phyloP scores from a whole-genome alignment of 192 early-diverging fungal genomes.

The Spinellus fusiger region DNA sequence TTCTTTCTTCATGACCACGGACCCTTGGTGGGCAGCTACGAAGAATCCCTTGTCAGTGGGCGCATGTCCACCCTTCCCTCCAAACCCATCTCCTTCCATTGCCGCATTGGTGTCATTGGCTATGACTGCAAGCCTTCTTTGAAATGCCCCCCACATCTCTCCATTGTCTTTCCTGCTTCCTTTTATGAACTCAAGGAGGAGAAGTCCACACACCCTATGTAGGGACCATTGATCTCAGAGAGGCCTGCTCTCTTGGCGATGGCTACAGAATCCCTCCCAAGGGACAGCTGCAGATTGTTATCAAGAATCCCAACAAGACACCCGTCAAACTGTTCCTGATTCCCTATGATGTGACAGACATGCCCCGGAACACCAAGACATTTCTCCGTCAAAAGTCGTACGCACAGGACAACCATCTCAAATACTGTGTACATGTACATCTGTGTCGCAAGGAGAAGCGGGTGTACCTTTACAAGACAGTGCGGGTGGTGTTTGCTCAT shows the following conservation, averaged over 20 bases:
- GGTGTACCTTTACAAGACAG: constrained; percentile 56
- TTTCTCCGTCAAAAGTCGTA: constrained; percentile 79
- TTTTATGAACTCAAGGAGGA: constrained; percentile 64
- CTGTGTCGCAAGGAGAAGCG: constrained; percentile 52
- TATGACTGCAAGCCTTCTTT: constrained; percentile 44
- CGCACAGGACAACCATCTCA: constrained; percentile 30
- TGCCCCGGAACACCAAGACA: constrained; percentile 68
- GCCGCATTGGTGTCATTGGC: constrained; percentile 66
- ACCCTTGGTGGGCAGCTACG: constrained; percentile 41
- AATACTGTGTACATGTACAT: constrained; percentile 78
- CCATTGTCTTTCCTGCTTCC: constrained; percentile 60
- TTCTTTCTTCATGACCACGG: constrained; percentile 1
- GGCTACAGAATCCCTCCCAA: constrained; percentile 65
- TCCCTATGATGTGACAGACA: constrained; percentile 72
- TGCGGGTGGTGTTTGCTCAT: constrained; percentile 74
- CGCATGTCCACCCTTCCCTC: constrained; percentile 74
- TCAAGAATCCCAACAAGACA: constrained; percentile 73
- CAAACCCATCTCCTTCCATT: constrained; percentile 62
- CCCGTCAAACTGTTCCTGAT: constrained; percentile 75
- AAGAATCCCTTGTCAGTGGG: constrained; percentile 71
- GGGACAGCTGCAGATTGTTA: constrained; percentile 76
- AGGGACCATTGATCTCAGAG: constrained; percentile 56
- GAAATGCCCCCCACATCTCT: constrained; percentile 62
- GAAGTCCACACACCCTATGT: constrained; percentile 69
- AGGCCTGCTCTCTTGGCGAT: constrained; percentile 25